phyloP scores from a whole-genome alignment of 140 eudicot genomes.

The Ambrosia hybrid region DNA sequence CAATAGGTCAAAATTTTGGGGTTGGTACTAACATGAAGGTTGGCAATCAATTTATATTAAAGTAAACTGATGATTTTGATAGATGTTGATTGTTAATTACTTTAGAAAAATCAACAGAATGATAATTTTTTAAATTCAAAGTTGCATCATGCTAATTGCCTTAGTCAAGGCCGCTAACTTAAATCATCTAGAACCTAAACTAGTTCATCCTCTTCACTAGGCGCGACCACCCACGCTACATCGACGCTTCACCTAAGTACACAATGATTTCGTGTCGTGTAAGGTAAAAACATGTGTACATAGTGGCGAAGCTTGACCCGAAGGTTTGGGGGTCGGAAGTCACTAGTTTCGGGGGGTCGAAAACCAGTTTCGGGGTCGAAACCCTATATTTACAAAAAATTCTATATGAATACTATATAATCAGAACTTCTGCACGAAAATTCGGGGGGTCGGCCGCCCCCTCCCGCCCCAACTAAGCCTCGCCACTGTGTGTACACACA shows the following conservation, averaged over 20 bases:
- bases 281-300: neutral
- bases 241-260: neutral
- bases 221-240: neutral
- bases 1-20: neutral
- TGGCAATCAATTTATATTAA: slow-evolving; percentile 22
- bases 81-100: slow-evolving; percentile 10
- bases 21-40: neutral
- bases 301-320: too few species aligned
- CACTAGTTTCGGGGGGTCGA: too few species aligned
- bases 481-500: neutral
- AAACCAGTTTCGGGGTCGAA: too few species aligned
- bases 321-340: too few species aligned
- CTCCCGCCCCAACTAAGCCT: too few species aligned
- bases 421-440: too few species aligned
- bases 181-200: slow-evolving; percentile 10
- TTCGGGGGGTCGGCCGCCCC: too few species aligned
- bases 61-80: slow-evolving; percentile 16
- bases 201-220: neutral
- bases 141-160: slow-evolving; percentile 16
- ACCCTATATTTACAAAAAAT: too few species aligned
- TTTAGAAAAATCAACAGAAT: neutral
- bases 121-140: neutral
- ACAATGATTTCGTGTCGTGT: neutral
- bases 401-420: too few species aligned
- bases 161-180: slow-evolving; percentile 22